Percentiles rank a stretch among this genome's conserved stretches.
phyloP scores from a whole-genome alignment of 768 basidiomycete species.

The Hemileccinum impolitum region DNA sequence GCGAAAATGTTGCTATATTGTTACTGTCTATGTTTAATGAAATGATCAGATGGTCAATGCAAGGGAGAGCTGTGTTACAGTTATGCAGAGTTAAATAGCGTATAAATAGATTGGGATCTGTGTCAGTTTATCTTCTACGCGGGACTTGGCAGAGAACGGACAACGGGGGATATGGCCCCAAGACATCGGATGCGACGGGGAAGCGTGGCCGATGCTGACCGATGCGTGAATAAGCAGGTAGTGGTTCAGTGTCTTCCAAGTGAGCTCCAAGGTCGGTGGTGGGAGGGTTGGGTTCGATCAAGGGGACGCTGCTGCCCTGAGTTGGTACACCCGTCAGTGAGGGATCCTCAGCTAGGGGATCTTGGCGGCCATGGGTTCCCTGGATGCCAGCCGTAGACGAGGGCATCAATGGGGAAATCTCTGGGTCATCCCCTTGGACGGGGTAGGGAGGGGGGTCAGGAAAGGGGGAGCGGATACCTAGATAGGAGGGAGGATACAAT shows the following conservation, averaged over 20 bases:
- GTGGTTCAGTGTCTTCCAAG: conserved; percentile 9
- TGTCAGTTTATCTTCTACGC: not conserved
- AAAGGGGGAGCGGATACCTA: conserved; percentile 2
- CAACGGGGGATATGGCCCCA: conserved; percentile 30
- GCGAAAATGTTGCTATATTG: no score
- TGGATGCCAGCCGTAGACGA: not conserved
- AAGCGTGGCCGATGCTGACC: conserved; percentile 20
- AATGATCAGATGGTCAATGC: no score
- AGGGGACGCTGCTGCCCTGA: not conserved
- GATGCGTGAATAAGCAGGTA: conserved; percentile 28
- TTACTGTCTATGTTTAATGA: no score
- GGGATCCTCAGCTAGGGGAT: conserved; percentile 14
- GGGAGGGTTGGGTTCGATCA: not conserved
- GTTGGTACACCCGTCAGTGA: conserved; percentile 17
- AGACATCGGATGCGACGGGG: conserved; percentile 12
- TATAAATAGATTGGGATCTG: conserved; percentile 2
- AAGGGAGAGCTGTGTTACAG: no score
- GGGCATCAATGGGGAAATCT: not conserved
- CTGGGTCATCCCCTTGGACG: not conserved
- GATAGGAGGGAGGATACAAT: conserved; percentile 25
- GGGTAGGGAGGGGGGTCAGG: conserved; percentile 10
- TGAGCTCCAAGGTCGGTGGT: not conserved
- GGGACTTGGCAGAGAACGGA: conserved; percentile 7
- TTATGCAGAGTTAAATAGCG: not conserved
- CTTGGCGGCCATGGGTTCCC: not conserved